Evolutionary conservation across 768 basidiomycete species (phyloP).

Genomic region (Termitomyces sp.): DNA sequence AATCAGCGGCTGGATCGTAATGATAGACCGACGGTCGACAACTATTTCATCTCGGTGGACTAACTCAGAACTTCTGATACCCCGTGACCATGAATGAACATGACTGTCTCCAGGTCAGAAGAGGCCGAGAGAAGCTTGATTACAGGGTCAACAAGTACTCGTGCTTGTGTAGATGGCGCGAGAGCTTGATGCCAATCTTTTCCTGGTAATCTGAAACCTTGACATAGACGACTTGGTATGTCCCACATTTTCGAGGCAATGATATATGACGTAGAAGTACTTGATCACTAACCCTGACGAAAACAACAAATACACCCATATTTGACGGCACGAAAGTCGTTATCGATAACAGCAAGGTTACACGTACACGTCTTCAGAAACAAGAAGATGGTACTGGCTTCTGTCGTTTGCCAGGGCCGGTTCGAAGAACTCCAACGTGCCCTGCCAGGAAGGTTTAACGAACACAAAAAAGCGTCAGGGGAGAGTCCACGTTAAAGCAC

Average conservation of each 20-base stretch:
- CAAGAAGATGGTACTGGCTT: background rate
- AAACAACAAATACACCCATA: background rate
- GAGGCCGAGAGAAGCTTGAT: background rate
- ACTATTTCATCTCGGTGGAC: background rate
- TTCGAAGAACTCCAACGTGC: background rate
- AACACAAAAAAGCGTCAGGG: background rate
- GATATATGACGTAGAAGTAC: too few species aligned
- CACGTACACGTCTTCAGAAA: background rate
- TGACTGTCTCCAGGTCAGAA: background rate
- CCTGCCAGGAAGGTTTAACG: background rate
- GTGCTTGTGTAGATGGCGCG: background rate
- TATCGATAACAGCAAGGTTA: background rate
- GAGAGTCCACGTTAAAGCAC: background rate
- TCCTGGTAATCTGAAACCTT: background rate
- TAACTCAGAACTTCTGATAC: background rate
- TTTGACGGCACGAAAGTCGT: background rate
- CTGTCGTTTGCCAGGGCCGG: background rate
- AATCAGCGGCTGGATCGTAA: too few species aligned
- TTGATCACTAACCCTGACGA: background rate
- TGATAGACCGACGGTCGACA: too few species aligned
- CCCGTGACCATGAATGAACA: background rate
- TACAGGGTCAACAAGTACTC: background rate
- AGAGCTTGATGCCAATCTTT: background rate
- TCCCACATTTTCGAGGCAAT: too few species aligned
- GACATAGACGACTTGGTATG: too few species aligned